phyloP scores from a whole-genome alignment of 1,139 yeast genomes.

The Protomyces gravidus region DNA sequence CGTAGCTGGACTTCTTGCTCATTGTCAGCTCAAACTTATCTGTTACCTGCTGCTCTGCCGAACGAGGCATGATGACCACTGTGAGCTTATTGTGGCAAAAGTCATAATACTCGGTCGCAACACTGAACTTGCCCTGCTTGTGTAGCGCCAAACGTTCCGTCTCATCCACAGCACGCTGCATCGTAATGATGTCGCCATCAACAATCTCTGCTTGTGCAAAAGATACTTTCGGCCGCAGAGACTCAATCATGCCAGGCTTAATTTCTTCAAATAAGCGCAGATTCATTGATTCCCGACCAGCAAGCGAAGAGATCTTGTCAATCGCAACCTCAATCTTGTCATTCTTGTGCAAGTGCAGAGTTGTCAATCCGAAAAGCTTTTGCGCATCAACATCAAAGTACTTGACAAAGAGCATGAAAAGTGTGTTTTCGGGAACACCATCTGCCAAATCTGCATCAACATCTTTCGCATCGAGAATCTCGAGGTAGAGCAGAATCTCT shows the following conservation, averaged over 20 bases:
- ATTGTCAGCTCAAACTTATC: constrained; percentile 62
- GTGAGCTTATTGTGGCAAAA: constrained; percentile 66
- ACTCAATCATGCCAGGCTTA: constrained; percentile 58
- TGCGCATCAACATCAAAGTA: constrained; percentile 59
- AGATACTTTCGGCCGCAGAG: constrained; percentile 46
- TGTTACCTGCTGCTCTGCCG: constrained; percentile 41
- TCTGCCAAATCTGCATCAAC: constrained; percentile 5
- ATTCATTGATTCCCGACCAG: constrained; percentile 45
- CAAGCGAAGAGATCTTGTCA: constrained; percentile 48
- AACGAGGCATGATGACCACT: constrained; percentile 52
- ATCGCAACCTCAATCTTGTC: constrained; percentile 48
- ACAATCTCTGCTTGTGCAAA: constrained; percentile 63
- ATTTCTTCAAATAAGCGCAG: constrained; percentile 65
- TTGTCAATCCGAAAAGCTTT: constrained; percentile 58
- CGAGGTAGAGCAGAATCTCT: constrained; percentile 25
- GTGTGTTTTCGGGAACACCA: constrained; percentile 17
- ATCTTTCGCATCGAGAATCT: constrained; percentile 22
- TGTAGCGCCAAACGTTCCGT: constrained; percentile 31
- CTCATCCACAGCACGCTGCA: constrained; percentile 45
- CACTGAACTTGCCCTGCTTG: constrained; percentile 36
- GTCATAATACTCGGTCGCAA: constrained; percentile 54
- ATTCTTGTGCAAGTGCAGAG: constrained; percentile 54
- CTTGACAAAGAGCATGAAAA: constrained; percentile 59
- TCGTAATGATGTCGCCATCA: constrained; percentile 73
- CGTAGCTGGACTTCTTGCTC: constrained; percentile 56